phyloP scores from a whole-genome alignment of 345 rosid species.

The Citrus reticulata region DNA sequence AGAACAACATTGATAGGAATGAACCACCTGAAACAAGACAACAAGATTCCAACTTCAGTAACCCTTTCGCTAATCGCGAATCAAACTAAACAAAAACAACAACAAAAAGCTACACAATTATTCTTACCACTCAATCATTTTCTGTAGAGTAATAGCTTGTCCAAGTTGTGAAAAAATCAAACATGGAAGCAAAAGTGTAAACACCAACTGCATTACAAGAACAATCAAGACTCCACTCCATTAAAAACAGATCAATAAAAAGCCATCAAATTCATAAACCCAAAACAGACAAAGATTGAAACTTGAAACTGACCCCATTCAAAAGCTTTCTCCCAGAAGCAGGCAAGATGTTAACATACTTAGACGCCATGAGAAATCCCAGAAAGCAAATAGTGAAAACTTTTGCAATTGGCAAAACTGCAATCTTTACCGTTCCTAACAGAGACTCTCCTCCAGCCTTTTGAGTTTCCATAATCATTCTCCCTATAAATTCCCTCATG shows the following conservation, averaged over 20 bases:
- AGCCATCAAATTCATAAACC: neutral
- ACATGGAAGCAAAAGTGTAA: slow-evolving; percentile 95
- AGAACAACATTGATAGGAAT: slow-evolving; percentile 90
- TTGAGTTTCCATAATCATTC: slow-evolving; percentile 31
- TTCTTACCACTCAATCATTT: slow-evolving; percentile 85
- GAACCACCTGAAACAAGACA: slow-evolving; percentile 72
- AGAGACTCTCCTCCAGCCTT: slow-evolving; percentile 54
- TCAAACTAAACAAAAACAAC: neutral
- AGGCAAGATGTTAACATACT: slow-evolving; percentile 87
- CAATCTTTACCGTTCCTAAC: slow-evolving; percentile 67
- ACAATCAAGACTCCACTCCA: neutral
- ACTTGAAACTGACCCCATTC: slow-evolving; percentile 63
- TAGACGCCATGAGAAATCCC: slow-evolving; percentile 98
- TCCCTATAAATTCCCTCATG: slow-evolving; percentile 1
- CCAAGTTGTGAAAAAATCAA: slow-evolving; percentile 97
- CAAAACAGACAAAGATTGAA: neutral
- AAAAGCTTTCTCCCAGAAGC: slow-evolving; percentile 83
- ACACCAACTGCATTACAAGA: slow-evolving; percentile 65
- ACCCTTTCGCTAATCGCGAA: neutral
- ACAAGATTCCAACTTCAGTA: neutral
- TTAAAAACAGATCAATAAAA: too few relatives aligned
- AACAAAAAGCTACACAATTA: neutral
- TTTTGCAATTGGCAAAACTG: slow-evolving; percentile 92
- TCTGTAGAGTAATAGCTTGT: slow-evolving; percentile 78
- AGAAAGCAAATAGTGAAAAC: slow-evolving; percentile 92